Conservation (phyloP, 2,329 filamentous ascomycete species). For the Monosporascus sp. region DNA sequence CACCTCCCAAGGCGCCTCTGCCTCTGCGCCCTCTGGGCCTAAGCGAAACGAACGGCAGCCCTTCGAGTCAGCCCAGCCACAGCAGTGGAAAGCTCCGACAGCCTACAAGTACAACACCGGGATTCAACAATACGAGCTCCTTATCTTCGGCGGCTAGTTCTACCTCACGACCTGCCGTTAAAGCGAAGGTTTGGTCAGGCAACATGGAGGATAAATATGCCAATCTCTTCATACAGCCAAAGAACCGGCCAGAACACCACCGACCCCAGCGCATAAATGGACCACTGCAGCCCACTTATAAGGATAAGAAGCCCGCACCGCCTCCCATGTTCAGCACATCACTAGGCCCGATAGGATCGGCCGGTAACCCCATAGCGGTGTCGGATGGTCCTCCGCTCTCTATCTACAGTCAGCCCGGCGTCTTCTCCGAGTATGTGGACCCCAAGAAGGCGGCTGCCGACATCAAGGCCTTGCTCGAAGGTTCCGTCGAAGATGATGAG, state of each 20-base stretch:
- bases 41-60: conserved; percentile 19
- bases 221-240: conserved; percentile 48
- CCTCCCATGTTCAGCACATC: conserved; percentile 45
- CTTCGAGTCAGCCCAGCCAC: conserved; percentile 12
- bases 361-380: conserved; percentile 25
- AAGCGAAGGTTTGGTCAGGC: conserved; percentile 18
- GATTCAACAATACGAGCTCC: conserved; percentile 7
- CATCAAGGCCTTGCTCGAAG: conserved; percentile 76
- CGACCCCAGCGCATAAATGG: conserved; percentile 43
- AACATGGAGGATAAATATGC: conserved; percentile 48
- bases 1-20: conserved; percentile 34
- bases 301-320: conserved; percentile 42
- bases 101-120: conserved; percentile 10
- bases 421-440: conserved; percentile 61
- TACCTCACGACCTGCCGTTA: conserved; percentile 19
- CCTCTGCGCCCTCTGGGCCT: conserved; percentile 34
- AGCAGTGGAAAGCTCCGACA: conserved; percentile 7
- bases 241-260: conserved; percentile 53
- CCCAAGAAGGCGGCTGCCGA: conserved; percentile 68
- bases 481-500: conserved; percentile 70
- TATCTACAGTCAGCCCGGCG: conserved; percentile 32
- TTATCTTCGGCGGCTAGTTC: conserved; percentile 4
- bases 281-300: conserved; percentile 41
- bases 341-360: conserved; percentile 19
- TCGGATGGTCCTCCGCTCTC: conserved; percentile 18